Percentiles rank a stretch among this genome's conserved stretches.
phyloP scores from a whole-genome alignment of 2,329 filamentous ascomycete genomes.

The Colletotrichum theobromicola region DNA sequence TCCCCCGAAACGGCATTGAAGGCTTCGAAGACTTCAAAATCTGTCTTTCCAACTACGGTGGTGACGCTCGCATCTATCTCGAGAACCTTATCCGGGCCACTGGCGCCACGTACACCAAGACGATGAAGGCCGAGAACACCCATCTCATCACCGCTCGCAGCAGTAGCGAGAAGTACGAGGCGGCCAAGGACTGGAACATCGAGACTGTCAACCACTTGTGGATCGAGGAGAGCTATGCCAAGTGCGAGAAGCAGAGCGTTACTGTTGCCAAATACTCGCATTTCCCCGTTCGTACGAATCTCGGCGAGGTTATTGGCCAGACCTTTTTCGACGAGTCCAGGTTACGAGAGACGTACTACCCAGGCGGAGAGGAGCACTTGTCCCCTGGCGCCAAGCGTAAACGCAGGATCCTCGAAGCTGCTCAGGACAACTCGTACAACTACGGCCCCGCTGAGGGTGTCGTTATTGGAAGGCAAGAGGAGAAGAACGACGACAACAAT shows the following conservation, averaged over 20 bases:
- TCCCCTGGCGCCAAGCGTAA: conserved; percentile 51
- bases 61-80: conserved; percentile 90
- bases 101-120: conserved; percentile 91
- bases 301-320: conserved; percentile 91
- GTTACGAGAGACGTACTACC: conserved; percentile 71
- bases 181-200: conserved; percentile 91
- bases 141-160: conserved; percentile 92
- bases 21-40: conserved; percentile 81
- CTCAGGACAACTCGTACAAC: conserved; percentile 55
- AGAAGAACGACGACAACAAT: conserved; percentile 43
- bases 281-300: conserved; percentile 88
- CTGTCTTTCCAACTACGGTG: conserved; percentile 94
- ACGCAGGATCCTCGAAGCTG: conserved; percentile 53
- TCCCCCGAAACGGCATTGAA: conserved; percentile 77
- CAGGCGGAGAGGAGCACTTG: conserved; percentile 60
- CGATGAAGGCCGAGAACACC: conserved; percentile 93
- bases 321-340: conserved; percentile 74
- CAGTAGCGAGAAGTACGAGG: conserved; percentile 90
- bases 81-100: conserved; percentile 87
- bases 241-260: conserved; percentile 76
- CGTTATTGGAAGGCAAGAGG: conserved; percentile 43
- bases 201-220: conserved; percentile 93
- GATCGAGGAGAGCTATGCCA: conserved; percentile 96
- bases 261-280: conserved; percentile 80
- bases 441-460: conserved; percentile 53